Base-by-base conservation (phyloP, 805 yeast genomes). In the Gaillardinia entomophila region DNA sequence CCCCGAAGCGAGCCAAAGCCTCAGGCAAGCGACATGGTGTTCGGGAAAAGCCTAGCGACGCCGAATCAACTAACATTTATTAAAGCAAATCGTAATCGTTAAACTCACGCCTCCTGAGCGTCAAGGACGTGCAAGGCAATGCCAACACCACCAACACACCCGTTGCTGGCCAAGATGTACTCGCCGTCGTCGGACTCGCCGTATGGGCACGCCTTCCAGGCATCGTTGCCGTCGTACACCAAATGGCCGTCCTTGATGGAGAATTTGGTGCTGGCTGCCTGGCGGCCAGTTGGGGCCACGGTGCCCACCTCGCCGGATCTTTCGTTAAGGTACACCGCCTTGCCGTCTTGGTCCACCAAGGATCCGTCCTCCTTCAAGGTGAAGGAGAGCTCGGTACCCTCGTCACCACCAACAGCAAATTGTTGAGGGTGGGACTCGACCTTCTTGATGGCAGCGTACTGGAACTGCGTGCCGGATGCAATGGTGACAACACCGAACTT, bases 101-200 rank as follows among this genome's bases (percentile, higher is more conserved):
- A n/a, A n/a, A n/a, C n/a, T n/a, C n/a, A n/a, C n/a, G n/a, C n/a
- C n/a, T 35, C 24, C 12, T 33, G 27, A n/a, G 26, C 19, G 28
- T 43, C 30, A 17, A 49, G 42, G 16, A 48, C 51, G 16, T 34
- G 37, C 46, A 55, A 55, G 17, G 40, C 49, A 37, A 58, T 49
- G 19, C 45, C 49, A 24, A 50, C 51, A 12, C 60, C 64, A 8
- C 60, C 60, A 16, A 33, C 33, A 34, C 62, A 57, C 31, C 45
- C n/a, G n/a, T n/a, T n/a, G n/a, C n/a, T n/a, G n/a, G n/a, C n/a
- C n/a, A n/a, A n/a, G n/a, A n/a, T n/a, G n/a, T n/a, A n/a, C n/a
- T n/a, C n/a, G n/a, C n/a, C n/a, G n/a, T n/a, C n/a, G n/a, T n/a
- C n/a, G n/a, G n/a, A n/a, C n/a, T n/a, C n/a, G n/a, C n/a, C n/a